phyloP scores from a whole-genome alignment of 1,284 basidiomycete species.

The Phaffia rhodozyma region DNA sequence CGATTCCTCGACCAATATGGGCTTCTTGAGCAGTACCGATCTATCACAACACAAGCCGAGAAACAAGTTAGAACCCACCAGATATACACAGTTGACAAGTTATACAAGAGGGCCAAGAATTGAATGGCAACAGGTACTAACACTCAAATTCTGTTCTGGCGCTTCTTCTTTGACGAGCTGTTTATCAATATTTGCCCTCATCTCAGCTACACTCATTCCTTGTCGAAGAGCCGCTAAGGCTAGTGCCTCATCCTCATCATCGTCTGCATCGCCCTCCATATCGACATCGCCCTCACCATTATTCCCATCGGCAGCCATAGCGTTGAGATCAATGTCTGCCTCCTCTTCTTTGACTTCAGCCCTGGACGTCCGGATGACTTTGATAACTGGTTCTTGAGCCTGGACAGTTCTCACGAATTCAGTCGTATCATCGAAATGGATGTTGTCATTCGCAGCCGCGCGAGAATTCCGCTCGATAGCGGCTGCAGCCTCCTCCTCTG shows the following conservation, averaged over 20 bases:
- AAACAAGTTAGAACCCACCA: not conserved
- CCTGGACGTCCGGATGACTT: slow-evolving; percentile 38
- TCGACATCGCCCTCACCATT: slow-evolving; percentile 31
- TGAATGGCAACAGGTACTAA: slow-evolving; percentile 3
- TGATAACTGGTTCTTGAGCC: slow-evolving; percentile 28
- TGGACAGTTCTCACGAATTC: slow-evolving; percentile 88
- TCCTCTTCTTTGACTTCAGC: slow-evolving; percentile 37
- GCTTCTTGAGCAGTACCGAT: slow-evolving; percentile 59
- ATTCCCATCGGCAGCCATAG: slow-evolving; percentile 39
- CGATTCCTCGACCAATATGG: slow-evolving; percentile 68
- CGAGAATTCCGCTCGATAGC: slow-evolving; percentile 36
- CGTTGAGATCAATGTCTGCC: slow-evolving; percentile 25
- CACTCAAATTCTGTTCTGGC: slow-evolving; percentile 43
- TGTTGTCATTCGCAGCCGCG: slow-evolving; percentile 38
- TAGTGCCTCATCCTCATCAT: slow-evolving; percentile 52
- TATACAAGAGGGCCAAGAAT: not conserved
- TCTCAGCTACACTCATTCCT: slow-evolving; percentile 34
- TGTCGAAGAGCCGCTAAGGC: slow-evolving; percentile 36
- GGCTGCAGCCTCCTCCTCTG: slow-evolving; percentile 38
- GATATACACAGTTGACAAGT: not conserved
- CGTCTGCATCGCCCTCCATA: slow-evolving; percentile 49
- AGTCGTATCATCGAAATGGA: slow-evolving; percentile 92
- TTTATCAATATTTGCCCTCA: slow-evolving; percentile 33
- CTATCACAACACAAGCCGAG: slow-evolving; percentile 16
- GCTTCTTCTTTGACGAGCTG: slow-evolving; percentile 54